Percentiles rank a stretch among this genome's conserved stretches.
phyloP scores from a whole-genome alignment of 164 flowering plant genomes.

The Echeveria elegans region DNA sequence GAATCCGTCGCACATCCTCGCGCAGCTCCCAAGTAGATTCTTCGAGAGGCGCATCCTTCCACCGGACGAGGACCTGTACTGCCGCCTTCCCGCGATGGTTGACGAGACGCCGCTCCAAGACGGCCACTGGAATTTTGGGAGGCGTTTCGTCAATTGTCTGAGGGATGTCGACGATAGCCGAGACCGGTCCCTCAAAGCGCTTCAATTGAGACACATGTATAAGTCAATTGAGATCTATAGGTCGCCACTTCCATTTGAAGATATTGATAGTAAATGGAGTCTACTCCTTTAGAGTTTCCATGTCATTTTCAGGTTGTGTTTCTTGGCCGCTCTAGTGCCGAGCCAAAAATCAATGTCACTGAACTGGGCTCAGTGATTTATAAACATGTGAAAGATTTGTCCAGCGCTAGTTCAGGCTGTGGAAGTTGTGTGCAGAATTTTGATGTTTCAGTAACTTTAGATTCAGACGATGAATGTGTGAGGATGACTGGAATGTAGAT shows the following conservation, averaged over 20 bases:
- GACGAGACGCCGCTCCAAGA: no score
- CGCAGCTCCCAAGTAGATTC: no score
- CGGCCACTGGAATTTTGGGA: no score
- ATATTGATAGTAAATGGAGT: slow-evolving; percentile 49
- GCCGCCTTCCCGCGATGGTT: no score
- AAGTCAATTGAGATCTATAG: slow-evolving; percentile 85
- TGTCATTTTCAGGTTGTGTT: slow-evolving; percentile 60
- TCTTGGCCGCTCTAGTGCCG: slow-evolving; percentile 37
- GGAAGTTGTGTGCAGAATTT: slow-evolving; percentile 44
- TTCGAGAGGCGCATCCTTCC: no score
- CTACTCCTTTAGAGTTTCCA: slow-evolving; percentile 43
- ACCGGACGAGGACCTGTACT: no score
- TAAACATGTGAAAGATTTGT: slow-evolving; percentile 28
- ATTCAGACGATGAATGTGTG: slow-evolving; percentile 29
- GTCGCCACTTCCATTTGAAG: slow-evolving; percentile 69
- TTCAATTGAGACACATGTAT: no score
- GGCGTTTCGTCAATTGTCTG: no score
- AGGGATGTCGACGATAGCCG: no score
- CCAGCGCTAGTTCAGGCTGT: slow-evolving; percentile 23
- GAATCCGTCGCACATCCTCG: no score
- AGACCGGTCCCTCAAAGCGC: no score
- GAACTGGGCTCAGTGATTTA: slow-evolving; percentile 30
- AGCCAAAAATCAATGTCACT: slow-evolving; percentile 11
- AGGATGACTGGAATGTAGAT: slow-evolving; percentile 8
- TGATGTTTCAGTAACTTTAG: slow-evolving; percentile 48